phyloP scores from a whole-genome alignment of 2,329 filamentous ascomycete species.

The Alternaria ventricosa region DNA sequence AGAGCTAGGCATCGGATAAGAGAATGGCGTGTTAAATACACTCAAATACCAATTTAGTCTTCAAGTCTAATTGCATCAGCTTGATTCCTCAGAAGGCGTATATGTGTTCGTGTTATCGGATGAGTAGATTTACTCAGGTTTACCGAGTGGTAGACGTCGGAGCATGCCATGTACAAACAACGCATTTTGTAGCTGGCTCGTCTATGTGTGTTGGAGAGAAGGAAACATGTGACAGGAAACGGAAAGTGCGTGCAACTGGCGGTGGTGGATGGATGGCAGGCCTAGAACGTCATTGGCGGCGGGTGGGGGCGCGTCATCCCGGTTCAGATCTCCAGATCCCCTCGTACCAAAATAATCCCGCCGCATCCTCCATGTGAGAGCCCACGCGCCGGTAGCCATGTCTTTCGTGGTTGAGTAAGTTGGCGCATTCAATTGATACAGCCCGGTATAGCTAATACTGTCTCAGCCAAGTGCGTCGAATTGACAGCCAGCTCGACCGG shows the following conservation, averaged over 20 bases:
- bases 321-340: constrained; percentile 12
- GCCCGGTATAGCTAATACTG: constrained; percentile 4
- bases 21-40: background rate
- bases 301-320: constrained; percentile 12
- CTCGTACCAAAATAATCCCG: constrained; percentile 6
- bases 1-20: background rate
- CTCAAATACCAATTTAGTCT: background rate
- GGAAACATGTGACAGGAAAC: background rate
- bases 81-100: background rate
- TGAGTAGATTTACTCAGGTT: background rate
- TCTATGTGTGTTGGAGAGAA: background rate
- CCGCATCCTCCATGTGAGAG: constrained; percentile 11
- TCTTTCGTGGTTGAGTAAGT: constrained; percentile 53
- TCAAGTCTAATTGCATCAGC: background rate
- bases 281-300: constrained; percentile 3
- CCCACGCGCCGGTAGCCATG: constrained; percentile 42
- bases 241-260: background rate
- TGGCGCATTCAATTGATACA: background rate
- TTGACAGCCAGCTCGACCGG: constrained; percentile 65
- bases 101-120: background rate
- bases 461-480: constrained; percentile 60
- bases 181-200: background rate
- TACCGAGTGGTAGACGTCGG: background rate
- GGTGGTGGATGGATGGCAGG: background rate
- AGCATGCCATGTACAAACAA: background rate